A percentile compares a stretch with the other conserved stretches of the same genome.
These are phyloP conservation scores for Paulownia fortunei DNA, from an alignment of 257 asterid genomes.

Conservation along the genomic window DNA sequence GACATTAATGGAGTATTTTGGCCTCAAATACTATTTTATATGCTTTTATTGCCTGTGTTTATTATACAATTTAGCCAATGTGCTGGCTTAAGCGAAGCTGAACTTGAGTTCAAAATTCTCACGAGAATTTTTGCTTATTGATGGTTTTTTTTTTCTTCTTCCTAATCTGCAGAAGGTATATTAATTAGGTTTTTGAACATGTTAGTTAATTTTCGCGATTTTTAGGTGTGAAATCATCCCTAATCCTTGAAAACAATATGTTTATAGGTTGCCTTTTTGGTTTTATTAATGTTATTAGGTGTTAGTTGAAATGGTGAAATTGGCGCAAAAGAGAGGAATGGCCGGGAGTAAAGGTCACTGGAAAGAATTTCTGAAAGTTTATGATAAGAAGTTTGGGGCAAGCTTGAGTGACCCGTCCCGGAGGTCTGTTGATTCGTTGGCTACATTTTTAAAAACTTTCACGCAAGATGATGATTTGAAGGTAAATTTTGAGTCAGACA, in stretches of 20 bases:
- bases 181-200: neutral
- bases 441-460: conserved; percentile 73
- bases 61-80: neutral
- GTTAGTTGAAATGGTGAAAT: conserved; percentile 60
- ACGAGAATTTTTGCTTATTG: neutral
- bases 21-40: neutral
- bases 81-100: neutral
- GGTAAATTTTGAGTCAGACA: conserved; percentile 43
- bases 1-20: neutral
- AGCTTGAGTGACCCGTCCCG: conserved; percentile 89
- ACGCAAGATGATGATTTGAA: conserved; percentile 54
- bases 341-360: conserved; percentile 51
- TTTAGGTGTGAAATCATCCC: neutral
- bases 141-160: neutral
- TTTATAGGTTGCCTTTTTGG: neutral
- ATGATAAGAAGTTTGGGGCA: conserved; percentile 76
- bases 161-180: neutral
- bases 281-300: conserved; percentile 33
- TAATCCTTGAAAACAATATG: neutral
- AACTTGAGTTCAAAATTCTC: neutral
- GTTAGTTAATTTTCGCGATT: neutral
- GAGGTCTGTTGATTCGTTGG: conserved; percentile 64
- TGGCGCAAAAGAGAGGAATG: conserved; percentile 59
- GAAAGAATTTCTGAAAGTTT: conserved; percentile 73
- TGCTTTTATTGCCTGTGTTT: neutral